Conservation (phyloP, 192 early-diverging fungal species). For the Thoreauomyces humboldtii region DNA sequence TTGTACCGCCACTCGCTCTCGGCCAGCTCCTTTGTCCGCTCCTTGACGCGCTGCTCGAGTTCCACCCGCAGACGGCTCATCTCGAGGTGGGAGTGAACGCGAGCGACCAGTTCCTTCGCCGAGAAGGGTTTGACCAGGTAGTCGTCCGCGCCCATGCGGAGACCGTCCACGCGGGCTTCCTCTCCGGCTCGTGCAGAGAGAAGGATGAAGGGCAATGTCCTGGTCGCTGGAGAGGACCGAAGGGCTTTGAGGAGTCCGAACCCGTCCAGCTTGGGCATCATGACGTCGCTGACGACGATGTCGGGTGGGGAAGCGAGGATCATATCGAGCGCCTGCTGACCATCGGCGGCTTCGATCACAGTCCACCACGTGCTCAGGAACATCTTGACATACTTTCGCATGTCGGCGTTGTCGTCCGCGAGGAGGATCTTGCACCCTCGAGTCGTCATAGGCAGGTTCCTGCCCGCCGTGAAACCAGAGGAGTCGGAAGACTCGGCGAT, state of each 20-base stretch:
- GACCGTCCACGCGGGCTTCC: constrained; percentile 47
- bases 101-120: constrained; percentile 50
- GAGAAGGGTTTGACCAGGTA: constrained; percentile 53
- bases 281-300: constrained; percentile 43
- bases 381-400: constrained; percentile 28
- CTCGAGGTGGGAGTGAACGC: constrained; percentile 53
- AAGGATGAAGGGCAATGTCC: constrained; percentile 56
- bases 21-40: constrained; percentile 39
- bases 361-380: constrained; percentile 15
- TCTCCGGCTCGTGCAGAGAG: constrained; percentile 55
- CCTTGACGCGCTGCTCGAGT: constrained; percentile 33
- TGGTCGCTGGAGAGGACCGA: constrained; percentile 30
- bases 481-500: constrained; percentile 14
- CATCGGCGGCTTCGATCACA: constrained; percentile 32
- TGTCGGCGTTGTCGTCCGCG: constrained; percentile 47
- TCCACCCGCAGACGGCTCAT: constrained; percentile 29
- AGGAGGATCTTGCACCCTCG: constrained; percentile 29
- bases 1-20: constrained; percentile 35
- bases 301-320: constrained; percentile 10
- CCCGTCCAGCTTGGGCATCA: constrained; percentile 67
- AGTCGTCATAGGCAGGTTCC: constrained; percentile 7
- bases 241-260: constrained; percentile 46
- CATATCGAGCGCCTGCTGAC: constrained; percentile 26
- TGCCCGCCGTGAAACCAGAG: not conserved
- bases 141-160: constrained; percentile 59